Base-by-base conservation (phyloP, 371 early-diverging fungal species). In the Mucor velutinosus region DNA sequence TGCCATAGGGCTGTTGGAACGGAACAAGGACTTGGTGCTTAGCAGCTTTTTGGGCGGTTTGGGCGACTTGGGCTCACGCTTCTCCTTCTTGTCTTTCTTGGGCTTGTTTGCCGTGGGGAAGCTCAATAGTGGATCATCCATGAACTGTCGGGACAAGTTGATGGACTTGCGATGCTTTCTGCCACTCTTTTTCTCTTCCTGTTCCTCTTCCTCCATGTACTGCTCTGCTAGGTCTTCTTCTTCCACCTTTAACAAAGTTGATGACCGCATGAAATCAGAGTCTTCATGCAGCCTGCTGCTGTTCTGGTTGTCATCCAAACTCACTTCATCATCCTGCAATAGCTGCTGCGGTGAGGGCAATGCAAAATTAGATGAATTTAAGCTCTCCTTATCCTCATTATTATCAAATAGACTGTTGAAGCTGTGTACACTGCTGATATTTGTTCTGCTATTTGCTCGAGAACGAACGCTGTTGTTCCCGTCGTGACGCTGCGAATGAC, bases 61-160 rank as follows among this genome's bases (percentile, higher is more conserved):
- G 8, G 51, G 30, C 2, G 30, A 11, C 8, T 58, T 49, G 19
- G 57, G 23, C 23, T 51, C 51, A 1, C 51, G 51, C 25, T 51
- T 51, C 4, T 58, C 56, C 11, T 62, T 55, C 23, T 60, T 55
- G 14, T 66, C 64, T 17, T 55, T 60, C 41, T 60, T 59, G 41
- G 63, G 57, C 58, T 71, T 67, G 6, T 64, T 67, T 61, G 29
- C 7, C 58, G 35, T 17, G 7, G 72, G 56, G 8, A 71, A 57
- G 23, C 67, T 66, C 15, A 71, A 37, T 0, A 71, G 25, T 6
- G 71, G 71, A 43, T 71, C 71, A 41, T 71, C 63, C 49, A 57
- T 51, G 2, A 55, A 41, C 37, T 62, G 60, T 14, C 51, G 51
- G 4, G 66, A 49, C 3, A 63, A 10, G 15, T 56, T 66, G 37